Evolutionary conservation across 768 basidiomycete genomes (phyloP), one percentile per base, ranked within the genome.

Genomic region (Lactifluus volemus): DNA sequence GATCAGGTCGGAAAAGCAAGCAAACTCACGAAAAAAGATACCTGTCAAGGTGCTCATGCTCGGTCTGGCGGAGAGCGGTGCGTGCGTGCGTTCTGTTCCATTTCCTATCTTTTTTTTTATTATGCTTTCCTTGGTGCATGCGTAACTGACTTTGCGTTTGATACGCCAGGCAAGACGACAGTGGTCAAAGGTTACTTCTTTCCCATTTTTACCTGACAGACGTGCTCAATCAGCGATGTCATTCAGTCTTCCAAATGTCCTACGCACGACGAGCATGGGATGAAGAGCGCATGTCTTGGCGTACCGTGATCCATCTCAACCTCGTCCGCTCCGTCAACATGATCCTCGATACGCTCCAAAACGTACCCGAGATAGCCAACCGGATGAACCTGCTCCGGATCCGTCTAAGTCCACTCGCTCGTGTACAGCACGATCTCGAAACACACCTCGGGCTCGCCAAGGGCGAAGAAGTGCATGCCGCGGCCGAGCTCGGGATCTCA

Each of bases 271-370:
- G 55, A 42, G 50, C 51, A 7, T 89, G 87, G 81, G 78, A 78
- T 51, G 75, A 76, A 50, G 88, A 92, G 67, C 83, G 87, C n/a
- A 74, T 79, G n/a, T 84, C 85, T 38, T 92, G 89, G 89, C 81
- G 86, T 36, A 77, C 84, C 0, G 85, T 91, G 54, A 80, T 92
- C 15, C 88, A 88, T 61, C 82, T 92, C 48, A 78, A 78, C 66
- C 70, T 78, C 65, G 76, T 78, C 53, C 73, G 74, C 57, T 78
- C 77, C 11, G 71, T 78, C 51, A 70, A 75, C 36, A 63, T 71
- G 59, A 76, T 78, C 66, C 73, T 78, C 58, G 72, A 76, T 29
- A 70, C 72, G 56, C 65, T 77, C 32, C 45, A 70, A 32, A 67
- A 72, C 21, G 68, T 65, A 12, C 70, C 51, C 11, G 49, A 55